phyloP scores from a whole-genome alignment of 306 rosid species.

The Pyrus communis region DNA sequence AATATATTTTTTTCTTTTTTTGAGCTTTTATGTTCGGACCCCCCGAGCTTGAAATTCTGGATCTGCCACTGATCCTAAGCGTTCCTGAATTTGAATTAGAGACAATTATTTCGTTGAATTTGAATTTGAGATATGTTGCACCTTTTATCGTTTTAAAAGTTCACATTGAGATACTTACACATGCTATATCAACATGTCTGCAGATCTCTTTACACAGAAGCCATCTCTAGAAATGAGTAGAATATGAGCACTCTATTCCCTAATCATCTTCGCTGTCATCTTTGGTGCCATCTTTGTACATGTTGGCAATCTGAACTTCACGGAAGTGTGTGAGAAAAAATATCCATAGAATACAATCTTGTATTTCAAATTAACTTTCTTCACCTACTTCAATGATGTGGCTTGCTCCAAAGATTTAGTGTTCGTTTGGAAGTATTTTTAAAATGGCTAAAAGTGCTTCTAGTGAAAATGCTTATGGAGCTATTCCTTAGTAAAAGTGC shows the following conservation, averaged over 20 bases:
- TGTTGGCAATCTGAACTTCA: constrained; percentile 1
- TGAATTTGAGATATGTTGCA: too few species aligned
- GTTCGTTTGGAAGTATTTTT: neutral
- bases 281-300: constrained; percentile 28
- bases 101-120: too few species aligned
- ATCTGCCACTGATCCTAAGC: too few species aligned
- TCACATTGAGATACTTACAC: neutral
- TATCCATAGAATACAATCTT: neutral
- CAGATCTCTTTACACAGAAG: constrained; percentile 7
- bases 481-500: too few species aligned
- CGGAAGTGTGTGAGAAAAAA: neutral
- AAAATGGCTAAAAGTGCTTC: too few species aligned
- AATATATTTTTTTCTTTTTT: too few species aligned
- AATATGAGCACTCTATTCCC: constrained; percentile 12
- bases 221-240: constrained; percentile 6
- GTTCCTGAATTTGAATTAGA: too few species aligned
- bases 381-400: constrained; percentile 73
- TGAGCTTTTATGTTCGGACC: too few species aligned
- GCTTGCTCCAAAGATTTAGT: constrained; percentile 54
- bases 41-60: too few species aligned
- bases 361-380: neutral
- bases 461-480: too few species aligned
- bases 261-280: constrained; percentile 61
- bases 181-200: neutral
- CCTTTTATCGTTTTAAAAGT: neutral